Percentiles rank a stretch among this genome's conserved stretches.
These are phyloP conservation scores for Nemania sp. DNA, from an alignment of 2,329 filamentous ascomycete genomes.

Conservation along the genomic window DNA sequence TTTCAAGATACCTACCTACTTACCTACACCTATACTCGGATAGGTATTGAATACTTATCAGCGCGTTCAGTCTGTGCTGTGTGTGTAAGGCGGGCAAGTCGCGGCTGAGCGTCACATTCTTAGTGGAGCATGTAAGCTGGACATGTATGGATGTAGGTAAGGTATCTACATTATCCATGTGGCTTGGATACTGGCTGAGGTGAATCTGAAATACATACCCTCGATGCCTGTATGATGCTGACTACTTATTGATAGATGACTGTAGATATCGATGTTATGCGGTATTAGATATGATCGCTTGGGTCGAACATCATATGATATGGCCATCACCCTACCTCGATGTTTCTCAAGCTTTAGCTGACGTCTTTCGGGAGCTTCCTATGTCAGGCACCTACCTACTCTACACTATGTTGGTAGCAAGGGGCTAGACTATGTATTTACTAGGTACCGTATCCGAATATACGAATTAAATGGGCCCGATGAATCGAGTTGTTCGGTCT, in stretches of 20 bases:
- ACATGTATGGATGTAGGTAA: no score
- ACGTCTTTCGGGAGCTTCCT: no score
- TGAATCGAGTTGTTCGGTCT: no score
- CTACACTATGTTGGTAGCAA: no score
- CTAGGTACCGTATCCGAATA: no score
- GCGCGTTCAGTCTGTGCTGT: neutral
- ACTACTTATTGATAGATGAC: slow-evolving; percentile 4
- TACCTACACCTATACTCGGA: no score
- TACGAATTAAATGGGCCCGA: no score
- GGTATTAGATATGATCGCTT: no score
- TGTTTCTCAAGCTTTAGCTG: neutral
- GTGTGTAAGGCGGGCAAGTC: neutral
- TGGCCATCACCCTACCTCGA: neutral
- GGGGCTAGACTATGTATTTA: no score
- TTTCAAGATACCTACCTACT: neutral
- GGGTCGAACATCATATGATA: neutral
- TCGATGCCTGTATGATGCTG: slow-evolving; percentile 14
- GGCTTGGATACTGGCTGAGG: neutral
- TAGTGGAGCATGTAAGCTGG: neutral
- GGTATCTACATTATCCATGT: neutral
- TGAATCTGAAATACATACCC: slow-evolving; percentile 9
- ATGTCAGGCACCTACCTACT: no score
- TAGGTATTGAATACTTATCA: neutral
- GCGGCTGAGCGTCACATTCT: slow-evolving; percentile 8
- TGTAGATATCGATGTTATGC: neutral